These are phyloP conservation scores for Pichia membranifaciens DNA, from an alignment of 805 yeast species.

Conservation along the genomic window DNA sequence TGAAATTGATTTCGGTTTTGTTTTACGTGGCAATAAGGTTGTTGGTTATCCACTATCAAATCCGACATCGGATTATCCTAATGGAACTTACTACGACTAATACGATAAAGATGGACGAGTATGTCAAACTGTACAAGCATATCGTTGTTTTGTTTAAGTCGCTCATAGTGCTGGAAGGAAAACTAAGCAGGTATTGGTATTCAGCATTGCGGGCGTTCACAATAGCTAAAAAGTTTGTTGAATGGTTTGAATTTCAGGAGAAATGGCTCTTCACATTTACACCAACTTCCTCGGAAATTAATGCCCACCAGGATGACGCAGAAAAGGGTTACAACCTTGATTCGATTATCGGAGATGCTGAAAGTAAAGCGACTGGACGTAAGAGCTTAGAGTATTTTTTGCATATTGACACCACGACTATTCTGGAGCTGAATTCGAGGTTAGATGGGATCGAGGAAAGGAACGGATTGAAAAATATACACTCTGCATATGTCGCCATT, in stretches of 20 bases:
- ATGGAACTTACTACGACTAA: neutral
- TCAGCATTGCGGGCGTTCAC: conserved; percentile 10
- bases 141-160: conserved; percentile 7
- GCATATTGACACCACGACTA: neutral
- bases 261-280: too few species aligned
- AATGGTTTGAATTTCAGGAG: conserved; percentile 12
- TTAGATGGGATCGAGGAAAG: neutral
- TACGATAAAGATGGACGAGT: neutral
- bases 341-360: neutral
- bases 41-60: conserved; percentile 2
- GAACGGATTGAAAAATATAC: neutral
- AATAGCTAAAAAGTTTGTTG: conserved; percentile 8
- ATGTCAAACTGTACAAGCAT: conserved; percentile 5
- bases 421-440: neutral
- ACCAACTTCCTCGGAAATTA: conserved; percentile 3
- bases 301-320: neutral
- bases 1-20: conserved; percentile 3
- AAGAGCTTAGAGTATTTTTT: neutral
- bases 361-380: neutral
- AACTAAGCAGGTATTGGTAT: conserved; percentile 10
- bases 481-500: neutral
- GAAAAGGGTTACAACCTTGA: neutral
- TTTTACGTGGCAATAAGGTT: conserved; percentile 11
- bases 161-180: conserved; percentile 1
- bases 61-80: neutral